phyloP scores from a whole-genome alignment of 345 rosid species.

The Arabidopsis arenosa region DNA sequence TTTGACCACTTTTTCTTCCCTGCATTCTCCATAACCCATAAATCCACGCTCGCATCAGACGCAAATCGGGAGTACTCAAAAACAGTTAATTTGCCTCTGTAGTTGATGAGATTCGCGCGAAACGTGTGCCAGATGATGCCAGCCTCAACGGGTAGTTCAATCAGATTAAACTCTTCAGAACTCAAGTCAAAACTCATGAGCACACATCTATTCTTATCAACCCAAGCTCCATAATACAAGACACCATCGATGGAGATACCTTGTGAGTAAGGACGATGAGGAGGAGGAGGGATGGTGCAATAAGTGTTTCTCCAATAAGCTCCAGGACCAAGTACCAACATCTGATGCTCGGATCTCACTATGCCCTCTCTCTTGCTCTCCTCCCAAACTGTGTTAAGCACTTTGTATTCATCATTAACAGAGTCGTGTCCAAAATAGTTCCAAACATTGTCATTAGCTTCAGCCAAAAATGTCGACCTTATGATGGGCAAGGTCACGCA shows the following conservation, averaged over 20 bases:
- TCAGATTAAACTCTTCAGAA: neutral
- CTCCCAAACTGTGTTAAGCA: constrained; percentile 5
- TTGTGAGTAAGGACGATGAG: neutral
- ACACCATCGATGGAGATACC: neutral
- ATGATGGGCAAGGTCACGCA: neutral
- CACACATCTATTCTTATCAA: neutral
- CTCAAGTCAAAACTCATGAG: constrained; percentile 2
- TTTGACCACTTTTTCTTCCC: too few species aligned
- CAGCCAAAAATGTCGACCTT: neutral
- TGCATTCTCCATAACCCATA: neutral
- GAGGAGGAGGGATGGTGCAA: neutral
- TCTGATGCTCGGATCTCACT: neutral
- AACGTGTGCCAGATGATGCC: neutral
- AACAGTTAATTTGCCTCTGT: neutral
- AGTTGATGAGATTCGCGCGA: neutral
- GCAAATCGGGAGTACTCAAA: neutral
- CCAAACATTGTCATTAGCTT: neutral
- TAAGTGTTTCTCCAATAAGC: constrained; percentile 19
- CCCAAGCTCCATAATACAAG: neutral
- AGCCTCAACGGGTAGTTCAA: neutral
- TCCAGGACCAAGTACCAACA: constrained; percentile 27
- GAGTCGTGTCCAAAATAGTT: constrained; percentile 3
- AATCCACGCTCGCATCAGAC: too few species aligned
- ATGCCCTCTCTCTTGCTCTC: neutral
- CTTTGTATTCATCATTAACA: constrained; percentile 30